These are phyloP conservation scores for Alternaria brassicicola DNA, from an alignment of 2,329 filamentous ascomycete genomes.

Conservation along the genomic window DNA sequence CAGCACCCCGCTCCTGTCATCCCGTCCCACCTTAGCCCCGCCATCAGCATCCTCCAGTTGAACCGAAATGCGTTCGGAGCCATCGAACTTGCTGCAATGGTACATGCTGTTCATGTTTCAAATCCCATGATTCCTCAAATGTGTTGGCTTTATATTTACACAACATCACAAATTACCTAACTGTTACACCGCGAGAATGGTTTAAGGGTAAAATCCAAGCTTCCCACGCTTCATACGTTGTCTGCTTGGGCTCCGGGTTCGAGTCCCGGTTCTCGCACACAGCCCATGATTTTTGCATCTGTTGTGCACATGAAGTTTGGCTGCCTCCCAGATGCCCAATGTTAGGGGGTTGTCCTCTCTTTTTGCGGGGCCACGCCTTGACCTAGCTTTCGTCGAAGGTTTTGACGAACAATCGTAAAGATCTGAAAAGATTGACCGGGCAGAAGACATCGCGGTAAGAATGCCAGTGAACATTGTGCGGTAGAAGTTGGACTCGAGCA, in stretches of 20 bases:
- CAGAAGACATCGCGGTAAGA: neutral
- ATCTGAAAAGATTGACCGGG: neutral
- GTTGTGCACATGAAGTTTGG: neutral
- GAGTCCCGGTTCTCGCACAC: conserved; percentile 36
- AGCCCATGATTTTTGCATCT: neutral
- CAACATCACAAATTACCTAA: rapidly evolving
- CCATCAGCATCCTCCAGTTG: neutral
- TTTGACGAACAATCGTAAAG: neutral
- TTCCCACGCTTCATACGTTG: conserved; percentile 28
- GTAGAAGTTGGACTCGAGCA: neutral
- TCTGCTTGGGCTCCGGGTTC: conserved; percentile 37
- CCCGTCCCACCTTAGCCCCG: neutral
- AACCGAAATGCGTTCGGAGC: neutral
- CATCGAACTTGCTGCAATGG: rapidly evolving
- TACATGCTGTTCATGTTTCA: neutral
- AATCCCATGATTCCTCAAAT: rapidly evolving
- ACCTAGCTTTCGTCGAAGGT: neutral
- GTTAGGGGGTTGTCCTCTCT: neutral
- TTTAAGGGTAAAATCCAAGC: conserved; percentile 43
- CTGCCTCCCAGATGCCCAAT: neutral
- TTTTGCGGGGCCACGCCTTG: neutral
- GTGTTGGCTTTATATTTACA: neutral
- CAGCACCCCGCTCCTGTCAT: conserved; percentile 5
- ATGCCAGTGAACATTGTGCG: neutral
- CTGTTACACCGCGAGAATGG: conserved; percentile 23